Percentiles rank a stretch among this genome's conserved stretches.
Evolutionary conservation across 306 rosid genomes (phyloP).

Genomic region (Begonia masoniana): DNA sequence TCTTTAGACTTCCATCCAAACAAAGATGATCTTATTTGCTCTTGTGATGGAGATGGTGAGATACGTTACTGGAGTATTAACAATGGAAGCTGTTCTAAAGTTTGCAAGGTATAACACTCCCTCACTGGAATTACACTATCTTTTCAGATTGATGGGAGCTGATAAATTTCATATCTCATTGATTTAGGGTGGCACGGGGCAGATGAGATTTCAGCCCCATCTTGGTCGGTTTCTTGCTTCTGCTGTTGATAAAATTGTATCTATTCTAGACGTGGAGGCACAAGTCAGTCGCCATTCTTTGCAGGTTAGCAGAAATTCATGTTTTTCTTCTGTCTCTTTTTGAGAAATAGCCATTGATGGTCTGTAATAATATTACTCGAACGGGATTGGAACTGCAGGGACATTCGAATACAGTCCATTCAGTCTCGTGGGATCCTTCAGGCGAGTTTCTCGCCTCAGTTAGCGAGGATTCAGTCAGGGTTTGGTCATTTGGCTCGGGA

Average conservation of each 20-base stretch:
- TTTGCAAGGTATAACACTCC: conserved; percentile 44
- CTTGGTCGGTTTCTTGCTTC: conserved; percentile 82
- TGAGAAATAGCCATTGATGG: too few relatives aligned
- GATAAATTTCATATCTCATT: neutral
- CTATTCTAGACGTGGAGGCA: conserved; percentile 87
- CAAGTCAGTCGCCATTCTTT: conserved; percentile 58
- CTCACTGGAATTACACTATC: too few relatives aligned
- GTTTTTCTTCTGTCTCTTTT: too few relatives aligned
- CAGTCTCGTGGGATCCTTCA: conserved; percentile 90
- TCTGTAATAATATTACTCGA: too few relatives aligned
- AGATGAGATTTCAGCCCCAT: conserved; percentile 89
- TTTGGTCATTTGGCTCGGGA: conserved; percentile 79
- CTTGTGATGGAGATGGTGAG: conserved; percentile 91
- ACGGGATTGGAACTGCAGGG: conserved; percentile 43
- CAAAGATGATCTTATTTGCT: conserved; percentile 81
- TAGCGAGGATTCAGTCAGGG: conserved; percentile 91
- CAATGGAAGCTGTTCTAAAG: conserved; percentile 63
- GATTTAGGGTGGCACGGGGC: conserved; percentile 74
- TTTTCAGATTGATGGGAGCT: too few relatives aligned
- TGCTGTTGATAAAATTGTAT: conserved; percentile 75
- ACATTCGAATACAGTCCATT: conserved; percentile 53
- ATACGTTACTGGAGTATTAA: conserved; percentile 92
- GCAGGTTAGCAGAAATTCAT: conserved; percentile 33
- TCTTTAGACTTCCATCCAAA: conserved; percentile 95
- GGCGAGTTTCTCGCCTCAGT: conserved; percentile 90